phyloP scores from a whole-genome alignment of 2,329 filamentous ascomycete genomes.

The Furcasterigmium sp. region DNA sequence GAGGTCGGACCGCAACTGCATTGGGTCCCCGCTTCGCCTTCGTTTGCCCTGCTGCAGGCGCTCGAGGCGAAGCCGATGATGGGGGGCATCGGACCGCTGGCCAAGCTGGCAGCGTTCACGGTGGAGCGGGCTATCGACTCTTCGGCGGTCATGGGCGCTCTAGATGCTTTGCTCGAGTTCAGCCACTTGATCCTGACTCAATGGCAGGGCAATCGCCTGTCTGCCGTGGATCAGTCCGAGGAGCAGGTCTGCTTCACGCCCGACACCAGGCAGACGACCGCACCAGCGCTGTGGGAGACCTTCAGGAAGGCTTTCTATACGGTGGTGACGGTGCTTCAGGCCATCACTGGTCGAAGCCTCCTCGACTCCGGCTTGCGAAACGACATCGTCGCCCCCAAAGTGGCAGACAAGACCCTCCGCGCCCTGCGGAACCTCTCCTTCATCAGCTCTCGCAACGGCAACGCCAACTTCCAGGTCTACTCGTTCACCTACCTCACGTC shows the following conservation, averaged over 20 bases:
- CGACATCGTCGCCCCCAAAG: conserved; percentile 46
- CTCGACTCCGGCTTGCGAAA: conserved; percentile 43
- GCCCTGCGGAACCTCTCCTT: conserved; percentile 76
- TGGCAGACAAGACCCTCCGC: conserved; percentile 68
- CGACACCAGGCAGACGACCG: conserved; percentile 61
- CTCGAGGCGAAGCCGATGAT: conserved; percentile 59
- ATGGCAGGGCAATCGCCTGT: conserved; percentile 72
- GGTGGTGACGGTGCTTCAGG: conserved; percentile 67
- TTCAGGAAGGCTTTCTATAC: conserved; percentile 73
- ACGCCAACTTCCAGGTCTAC: conserved; percentile 75
- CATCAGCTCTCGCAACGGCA: conserved; percentile 69
- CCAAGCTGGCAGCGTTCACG: conserved; percentile 59
- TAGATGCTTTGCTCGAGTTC: conserved; percentile 64
- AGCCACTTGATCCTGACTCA: conserved; percentile 59
- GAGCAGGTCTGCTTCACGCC: conserved; percentile 59
- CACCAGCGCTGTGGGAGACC: conserved; percentile 69
- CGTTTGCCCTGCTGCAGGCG: conserved; percentile 52
- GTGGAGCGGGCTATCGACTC: conserved; percentile 48
- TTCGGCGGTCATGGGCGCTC: conserved; percentile 38
- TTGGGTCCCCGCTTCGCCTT: conserved; percentile 59
- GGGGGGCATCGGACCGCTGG: conserved; percentile 61
- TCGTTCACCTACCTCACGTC: conserved; percentile 77
- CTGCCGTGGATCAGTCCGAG: conserved; percentile 63
- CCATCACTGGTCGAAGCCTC: conserved; percentile 61
- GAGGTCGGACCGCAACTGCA: conserved; percentile 51